phyloP scores from a whole-genome alignment of 805 yeast species.

The Maudiozyma pseudohumilis region DNA sequence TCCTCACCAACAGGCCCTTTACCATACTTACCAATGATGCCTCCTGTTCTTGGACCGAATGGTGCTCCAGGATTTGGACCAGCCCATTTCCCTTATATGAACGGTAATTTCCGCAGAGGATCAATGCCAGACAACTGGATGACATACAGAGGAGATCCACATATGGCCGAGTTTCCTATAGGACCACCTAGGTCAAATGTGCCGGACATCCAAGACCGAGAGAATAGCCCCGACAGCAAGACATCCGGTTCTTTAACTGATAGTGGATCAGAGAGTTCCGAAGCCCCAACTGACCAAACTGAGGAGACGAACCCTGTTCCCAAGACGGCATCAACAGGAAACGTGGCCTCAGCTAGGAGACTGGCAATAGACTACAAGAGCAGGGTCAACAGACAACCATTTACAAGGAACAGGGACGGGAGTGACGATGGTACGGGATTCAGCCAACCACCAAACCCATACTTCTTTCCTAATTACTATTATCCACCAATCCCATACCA shows the following conservation, averaged over 20 bases:
- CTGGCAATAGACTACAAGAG: conserved; percentile 10
- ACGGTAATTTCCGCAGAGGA: conserved; percentile 14
- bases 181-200: neutral
- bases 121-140: conserved; percentile 16
- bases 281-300: conserved; percentile 11
- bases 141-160: conserved; percentile 10
- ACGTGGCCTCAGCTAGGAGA: conserved; percentile 25
- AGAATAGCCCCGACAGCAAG: neutral
- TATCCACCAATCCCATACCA: conserved; percentile 26
- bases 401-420: conserved; percentile 2
- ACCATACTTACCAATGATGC: conserved; percentile 8
- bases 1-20: conserved; percentile 3
- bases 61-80: conserved; percentile 13
- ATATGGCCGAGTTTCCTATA: conserved; percentile 3
- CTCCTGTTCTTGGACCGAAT: conserved; percentile 6
- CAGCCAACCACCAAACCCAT: conserved; percentile 18
- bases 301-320: conserved; percentile 1
- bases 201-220: neutral
- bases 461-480: conserved; percentile 22
- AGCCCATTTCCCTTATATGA: conserved; percentile 12
- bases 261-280: conserved; percentile 17
- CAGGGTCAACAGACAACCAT: conserved; percentile 1
- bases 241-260: conserved; percentile 14
- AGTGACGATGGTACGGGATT: conserved; percentile 3
- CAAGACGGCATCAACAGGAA: conserved; percentile 18